Percentiles rank a stretch among this genome's conserved stretches.
Evolutionary conservation across 495 filamentous ascomycete genomes (phyloP).

Genomic region (Saxophila tyrrhenica): DNA sequence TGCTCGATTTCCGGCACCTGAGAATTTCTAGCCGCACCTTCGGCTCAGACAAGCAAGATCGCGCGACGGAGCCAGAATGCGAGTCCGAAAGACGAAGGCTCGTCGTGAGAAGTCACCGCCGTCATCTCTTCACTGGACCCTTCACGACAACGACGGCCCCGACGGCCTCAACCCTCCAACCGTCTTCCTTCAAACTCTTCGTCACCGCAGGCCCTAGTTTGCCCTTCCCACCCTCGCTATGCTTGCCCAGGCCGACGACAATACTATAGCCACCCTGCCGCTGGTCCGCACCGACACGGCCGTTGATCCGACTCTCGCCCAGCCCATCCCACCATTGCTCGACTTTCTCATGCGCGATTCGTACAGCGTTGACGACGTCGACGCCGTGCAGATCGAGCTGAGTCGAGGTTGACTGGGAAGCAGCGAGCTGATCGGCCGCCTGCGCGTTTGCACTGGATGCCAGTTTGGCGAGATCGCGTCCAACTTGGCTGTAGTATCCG

Average conservation of each 20-base stretch:
- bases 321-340: conserved; percentile 69
- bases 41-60: no score
- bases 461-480: conserved; percentile 40
- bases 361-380: conserved; percentile 62
- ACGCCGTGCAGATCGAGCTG: conserved; percentile 77
- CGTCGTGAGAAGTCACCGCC: no score
- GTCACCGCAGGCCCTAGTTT: conserved; percentile 71
- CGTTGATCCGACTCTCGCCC: conserved; percentile 42
- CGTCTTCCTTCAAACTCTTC: conserved; percentile 60
- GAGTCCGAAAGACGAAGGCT: no score
- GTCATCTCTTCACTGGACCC: neutral
- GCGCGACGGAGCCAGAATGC: no score
- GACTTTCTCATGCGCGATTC: conserved; percentile 58
- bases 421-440: conserved; percentile 37
- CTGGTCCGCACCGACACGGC: conserved; percentile 25
- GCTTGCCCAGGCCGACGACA: conserved; percentile 68
- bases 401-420: conserved; percentile 38
- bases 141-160: neutral
- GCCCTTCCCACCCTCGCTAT: conserved; percentile 64
- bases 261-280: conserved; percentile 46
- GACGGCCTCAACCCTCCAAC: conserved; percentile 59
- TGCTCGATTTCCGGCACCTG: no score
- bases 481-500: conserved; percentile 51
- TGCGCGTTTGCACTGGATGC: conserved; percentile 27
- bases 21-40: no score